These are phyloP conservation scores for Aspergillus sclerotialis DNA, from an alignment of 2,329 filamentous ascomycete genomes.

Conservation along the genomic window DNA sequence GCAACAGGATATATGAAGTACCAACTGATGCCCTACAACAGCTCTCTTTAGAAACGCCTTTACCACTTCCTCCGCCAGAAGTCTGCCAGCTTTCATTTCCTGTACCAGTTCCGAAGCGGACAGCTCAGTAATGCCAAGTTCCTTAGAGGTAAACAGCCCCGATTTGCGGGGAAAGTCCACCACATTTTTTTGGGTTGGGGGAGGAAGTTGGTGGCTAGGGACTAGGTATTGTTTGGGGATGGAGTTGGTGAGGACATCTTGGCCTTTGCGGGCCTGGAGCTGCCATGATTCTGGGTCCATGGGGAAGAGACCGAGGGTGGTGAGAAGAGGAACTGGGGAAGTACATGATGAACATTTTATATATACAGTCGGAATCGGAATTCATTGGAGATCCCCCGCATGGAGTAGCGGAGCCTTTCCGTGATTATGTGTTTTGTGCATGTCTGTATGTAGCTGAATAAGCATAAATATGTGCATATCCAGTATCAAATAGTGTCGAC, in stretches of 20 bases:
- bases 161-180: slow-evolving; percentile 31
- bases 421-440: too few relatives aligned
- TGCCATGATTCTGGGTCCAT: slow-evolving; percentile 28
- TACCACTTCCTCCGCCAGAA: slow-evolving; percentile 26
- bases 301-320: too few relatives aligned
- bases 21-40: slow-evolving; percentile 28
- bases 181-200: slow-evolving; percentile 21
- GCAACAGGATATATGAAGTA: slow-evolving; percentile 5
- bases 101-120: slow-evolving; percentile 22
- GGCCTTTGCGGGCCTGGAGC: slow-evolving; percentile 24
- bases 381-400: too few relatives aligned
- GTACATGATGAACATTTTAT: too few relatives aligned
- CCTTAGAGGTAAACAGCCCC: slow-evolving; percentile 42
- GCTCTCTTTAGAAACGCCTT: slow-evolving; percentile 27
- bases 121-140: slow-evolving; percentile 47
- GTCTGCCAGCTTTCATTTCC: slow-evolving; percentile 18
- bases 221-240: slow-evolving; percentile 30
- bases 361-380: too few relatives aligned
- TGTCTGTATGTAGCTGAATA: too few relatives aligned
- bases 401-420: too few relatives aligned
- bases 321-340: too few relatives aligned
- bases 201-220: slow-evolving; percentile 19
- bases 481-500: too few relatives aligned
- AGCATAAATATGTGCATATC: too few relatives aligned
- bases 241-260: slow-evolving; percentile 25